A percentile compares a stretch with the other conserved stretches of the same genome.
These are phyloP conservation scores for Trichoderma sp. DNA, from an alignment of 2,329 filamentous ascomycete genomes.

Conservation along the genomic window DNA sequence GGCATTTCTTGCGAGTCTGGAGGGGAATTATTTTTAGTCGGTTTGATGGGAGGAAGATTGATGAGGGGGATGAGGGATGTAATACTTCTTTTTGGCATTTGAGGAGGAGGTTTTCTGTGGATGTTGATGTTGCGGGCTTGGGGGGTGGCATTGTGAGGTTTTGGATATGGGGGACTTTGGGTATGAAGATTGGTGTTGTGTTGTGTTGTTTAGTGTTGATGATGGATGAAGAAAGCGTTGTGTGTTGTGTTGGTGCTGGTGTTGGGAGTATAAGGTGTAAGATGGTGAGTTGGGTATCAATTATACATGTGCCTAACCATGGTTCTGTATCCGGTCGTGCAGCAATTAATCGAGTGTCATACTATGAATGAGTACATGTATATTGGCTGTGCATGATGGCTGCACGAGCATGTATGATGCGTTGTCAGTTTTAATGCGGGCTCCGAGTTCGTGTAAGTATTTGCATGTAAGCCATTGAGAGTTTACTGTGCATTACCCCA, in stretches of 20 bases:
- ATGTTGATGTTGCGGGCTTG: neutral
- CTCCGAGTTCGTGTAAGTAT: neutral
- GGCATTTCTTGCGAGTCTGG: neutral
- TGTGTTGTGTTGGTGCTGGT: neutral
- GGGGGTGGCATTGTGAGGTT: neutral
- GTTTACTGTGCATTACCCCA: neutral
- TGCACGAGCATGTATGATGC: neutral
- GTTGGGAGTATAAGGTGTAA: neutral
- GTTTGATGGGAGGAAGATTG: neutral
- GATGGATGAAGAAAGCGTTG: neutral
- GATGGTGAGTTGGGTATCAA: conserved; percentile 6
- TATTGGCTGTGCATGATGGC: neutral
- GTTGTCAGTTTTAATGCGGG: neutral
- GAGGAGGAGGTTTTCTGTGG: conserved; percentile 14
- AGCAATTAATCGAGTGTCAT: neutral
- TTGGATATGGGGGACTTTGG: neutral
- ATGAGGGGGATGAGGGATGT: neutral
- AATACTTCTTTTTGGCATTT: conserved; percentile 15
- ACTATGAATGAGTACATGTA: neutral
- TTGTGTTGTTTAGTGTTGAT: neutral
- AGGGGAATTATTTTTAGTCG: neutral
- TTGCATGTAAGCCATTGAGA: neutral
- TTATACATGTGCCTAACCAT: neutral
- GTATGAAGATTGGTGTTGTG: neutral
- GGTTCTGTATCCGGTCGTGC: neutral